Conservation (phyloP, 163 green algal genomes). For the Chlamydomonas reinhardtii region DNA sequence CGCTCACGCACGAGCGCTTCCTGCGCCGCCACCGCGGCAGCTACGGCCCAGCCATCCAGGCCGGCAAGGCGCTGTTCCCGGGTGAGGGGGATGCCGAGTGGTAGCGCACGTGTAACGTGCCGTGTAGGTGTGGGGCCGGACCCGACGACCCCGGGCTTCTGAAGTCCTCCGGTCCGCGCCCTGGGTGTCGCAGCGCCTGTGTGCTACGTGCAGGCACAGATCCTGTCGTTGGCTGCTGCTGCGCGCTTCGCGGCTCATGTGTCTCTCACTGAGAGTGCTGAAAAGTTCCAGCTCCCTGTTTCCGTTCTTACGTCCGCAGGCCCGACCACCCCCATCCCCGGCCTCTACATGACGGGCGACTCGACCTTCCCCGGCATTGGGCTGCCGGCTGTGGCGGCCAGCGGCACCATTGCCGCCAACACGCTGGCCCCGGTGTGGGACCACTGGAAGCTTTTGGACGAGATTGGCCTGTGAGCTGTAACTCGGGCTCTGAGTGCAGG, state of each 20-base stretch:
- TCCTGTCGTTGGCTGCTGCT: too few relatives aligned
- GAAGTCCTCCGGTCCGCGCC: too few relatives aligned
- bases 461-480: slow-evolving; percentile 65
- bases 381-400: slow-evolving; percentile 86
- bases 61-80: slow-evolving; percentile 73
- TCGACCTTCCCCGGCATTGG: slow-evolving; percentile 83
- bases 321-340: slow-evolving; percentile 71
- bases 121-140: too few relatives aligned
- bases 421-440: slow-evolving; percentile 74
- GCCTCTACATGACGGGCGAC: slow-evolving; percentile 75
- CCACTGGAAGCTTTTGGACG: slow-evolving; percentile 78
- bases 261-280: too few relatives aligned
- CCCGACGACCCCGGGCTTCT: too few relatives aligned
- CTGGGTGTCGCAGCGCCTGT: too few relatives aligned
- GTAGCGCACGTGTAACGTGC: too few relatives aligned
- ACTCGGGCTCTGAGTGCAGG: background rate
- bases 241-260: too few relatives aligned
- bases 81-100: too few relatives aligned
- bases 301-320: too few relatives aligned
- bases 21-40: slow-evolving; percentile 73
- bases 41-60: slow-evolving; percentile 81
- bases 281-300: too few relatives aligned
- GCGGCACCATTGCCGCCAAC: slow-evolving; percentile 86
- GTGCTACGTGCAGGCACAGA: too few relatives aligned
- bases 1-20: slow-evolving; percentile 80